A percentile compares a stretch with the other conserved stretches of the same genome.
phyloP scores from a whole-genome alignment of 2,329 filamentous ascomycete species.

The Nigrospora oryzae region DNA sequence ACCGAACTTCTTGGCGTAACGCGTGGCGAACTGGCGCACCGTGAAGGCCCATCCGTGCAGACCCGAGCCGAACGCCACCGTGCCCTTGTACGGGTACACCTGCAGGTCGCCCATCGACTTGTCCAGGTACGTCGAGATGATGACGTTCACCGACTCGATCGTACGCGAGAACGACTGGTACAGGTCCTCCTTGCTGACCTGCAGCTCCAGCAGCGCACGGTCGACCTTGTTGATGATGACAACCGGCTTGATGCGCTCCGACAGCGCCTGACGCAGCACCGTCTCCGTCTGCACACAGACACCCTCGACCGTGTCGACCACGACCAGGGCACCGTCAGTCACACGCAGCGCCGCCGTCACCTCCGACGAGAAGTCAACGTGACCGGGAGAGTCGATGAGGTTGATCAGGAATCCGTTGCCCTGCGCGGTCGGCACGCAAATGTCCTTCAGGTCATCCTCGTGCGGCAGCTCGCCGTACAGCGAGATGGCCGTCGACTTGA shows the following conservation, averaged over 20 bases:
- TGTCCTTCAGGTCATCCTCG: slow-evolving; percentile 88
- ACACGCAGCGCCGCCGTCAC: slow-evolving; percentile 99
- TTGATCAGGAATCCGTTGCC: slow-evolving; percentile 99
- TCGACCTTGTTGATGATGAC: slow-evolving; percentile 99
- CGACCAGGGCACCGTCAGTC: slow-evolving; percentile 97
- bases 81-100: slow-evolving; percentile 96
- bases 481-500: slow-evolving; percentile 99
- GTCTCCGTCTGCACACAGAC: slow-evolving; percentile 99
- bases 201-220: slow-evolving; percentile 96
- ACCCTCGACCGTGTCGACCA: slow-evolving; percentile 99
- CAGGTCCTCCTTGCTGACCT: slow-evolving; percentile 96
- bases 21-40: slow-evolving; percentile 89
- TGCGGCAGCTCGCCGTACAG: slow-evolving; percentile 80
- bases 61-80: slow-evolving; percentile 98
- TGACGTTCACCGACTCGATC: slow-evolving; percentile 99
- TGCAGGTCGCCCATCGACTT: slow-evolving; percentile 95
- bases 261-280: slow-evolving; percentile 95
- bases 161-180: slow-evolving; percentile 99
- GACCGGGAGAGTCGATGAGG: slow-evolving; percentile 98
- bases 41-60: slow-evolving; percentile 99
- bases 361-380: slow-evolving; percentile 99
- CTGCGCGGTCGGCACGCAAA: slow-evolving; percentile 76
- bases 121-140: slow-evolving; percentile 98
- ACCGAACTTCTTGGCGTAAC: slow-evolving; percentile 99
- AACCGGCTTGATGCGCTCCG: slow-evolving; percentile 99